Base-by-base conservation (phyloP, 106 monocot species). In the Acanthochlamys bracteata region DNA sequence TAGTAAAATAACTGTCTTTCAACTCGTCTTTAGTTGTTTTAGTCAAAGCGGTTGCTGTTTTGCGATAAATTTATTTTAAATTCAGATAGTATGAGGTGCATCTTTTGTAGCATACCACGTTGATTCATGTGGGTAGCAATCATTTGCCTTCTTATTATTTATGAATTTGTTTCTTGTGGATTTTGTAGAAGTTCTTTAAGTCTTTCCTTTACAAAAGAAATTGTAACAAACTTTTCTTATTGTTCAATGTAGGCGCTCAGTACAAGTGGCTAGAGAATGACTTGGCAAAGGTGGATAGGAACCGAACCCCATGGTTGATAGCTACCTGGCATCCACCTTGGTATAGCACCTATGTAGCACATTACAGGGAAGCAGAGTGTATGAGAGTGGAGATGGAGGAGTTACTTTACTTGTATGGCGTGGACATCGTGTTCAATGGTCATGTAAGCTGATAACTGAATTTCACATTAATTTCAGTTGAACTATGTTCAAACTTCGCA, bases 341-440 rank as follows among this genome's bases (percentile, higher is more conserved):
- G 93, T 93, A 93, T 59, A 86, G 78, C 73, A 83, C 86, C 39
- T 93, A 89, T 69, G 69, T 41, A 60, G 66, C 93, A 25, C 93
- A 93, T 73, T 93, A 86, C 78, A 93, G 76, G 39, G 93, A 93
- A 76, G 86, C 66, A 11, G 93, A 93, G 45, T 93, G 93, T 53
- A 93, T 86, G 89, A 86, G 93, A 66, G 69, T 93, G 53, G 83
- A 80, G 68, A 93, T 89, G 93, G 93, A 93, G 75, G 89, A 86
- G 12, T 42, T 89, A 41, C 77, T 93, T 42, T 93, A 89, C 63
- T 75, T 73, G 6, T 81, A 93, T 66, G 77, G 76, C 11, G 83
- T 86, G 12, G 93, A 89, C 65, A 51, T 89, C 20, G 79, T 86
- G 64, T 89, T 93, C 73, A 84, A 60, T 73, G 93, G 93, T 42